phyloP scores from a whole-genome alignment of 2,329 filamentous ascomycete species.

The Thermomyces lanuginosus region DNA sequence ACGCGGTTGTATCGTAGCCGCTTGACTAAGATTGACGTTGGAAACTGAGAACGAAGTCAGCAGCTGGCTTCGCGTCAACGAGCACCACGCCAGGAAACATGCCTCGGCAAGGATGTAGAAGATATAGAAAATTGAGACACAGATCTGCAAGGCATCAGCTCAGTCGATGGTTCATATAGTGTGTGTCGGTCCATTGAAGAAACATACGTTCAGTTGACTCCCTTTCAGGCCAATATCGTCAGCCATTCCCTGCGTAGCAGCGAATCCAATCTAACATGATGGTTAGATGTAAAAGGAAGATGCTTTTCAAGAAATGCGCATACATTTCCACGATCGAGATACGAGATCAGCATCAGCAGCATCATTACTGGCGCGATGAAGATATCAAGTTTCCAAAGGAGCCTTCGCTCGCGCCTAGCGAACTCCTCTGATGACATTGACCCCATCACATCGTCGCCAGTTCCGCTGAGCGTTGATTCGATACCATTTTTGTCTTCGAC shows the following conservation, averaged over 20 bases:
- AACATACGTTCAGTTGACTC: constrained; percentile 2
- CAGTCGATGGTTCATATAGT: too few relatives aligned
- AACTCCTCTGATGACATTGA: neutral
- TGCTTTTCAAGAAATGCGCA: neutral
- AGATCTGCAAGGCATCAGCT: constrained; percentile 1
- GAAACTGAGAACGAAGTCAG: constrained; percentile 1
- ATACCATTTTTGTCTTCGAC: constrained; percentile 2
- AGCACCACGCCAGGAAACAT: neutral
- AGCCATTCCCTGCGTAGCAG: constrained; percentile 3
- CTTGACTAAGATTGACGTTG: constrained; percentile 4
- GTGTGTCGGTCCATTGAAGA: neutral
- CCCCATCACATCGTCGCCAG: neutral
- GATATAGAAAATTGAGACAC: constrained; percentile 3
- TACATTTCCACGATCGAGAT: constrained; percentile 4
- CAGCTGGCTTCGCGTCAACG: neutral
- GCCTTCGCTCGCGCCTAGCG: neutral
- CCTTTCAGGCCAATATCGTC: constrained; percentile 3
- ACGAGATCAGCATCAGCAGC: constrained; percentile 6
- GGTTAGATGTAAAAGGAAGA: neutral
- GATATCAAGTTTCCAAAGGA: constrained; percentile 4
- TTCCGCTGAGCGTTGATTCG: neutral
- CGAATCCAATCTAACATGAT: constrained; percentile 2
- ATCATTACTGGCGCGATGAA: constrained; percentile 6
- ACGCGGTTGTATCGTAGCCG: constrained; percentile 5
- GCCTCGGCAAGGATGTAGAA: constrained; percentile 4